Base-by-base conservation (phyloP, 441 rosid genomes). In the Populus hybrid region DNA sequence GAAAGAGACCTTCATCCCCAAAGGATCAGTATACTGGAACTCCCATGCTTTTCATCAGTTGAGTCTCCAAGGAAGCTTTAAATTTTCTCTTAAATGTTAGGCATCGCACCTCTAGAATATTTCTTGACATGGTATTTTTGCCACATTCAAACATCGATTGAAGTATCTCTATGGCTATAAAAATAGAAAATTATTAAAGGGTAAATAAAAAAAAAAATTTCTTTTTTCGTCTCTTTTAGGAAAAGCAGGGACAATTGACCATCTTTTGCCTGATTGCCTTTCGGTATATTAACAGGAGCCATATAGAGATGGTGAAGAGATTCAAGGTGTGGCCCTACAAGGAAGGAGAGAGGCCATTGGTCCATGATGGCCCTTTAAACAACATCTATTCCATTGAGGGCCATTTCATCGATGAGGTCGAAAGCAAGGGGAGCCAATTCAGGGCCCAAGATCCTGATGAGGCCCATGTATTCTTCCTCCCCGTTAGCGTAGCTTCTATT, bases 321-420 rank as follows among this genome's bases (percentile, higher is more conserved):
- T 87, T 91, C 79, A 91, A 89, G 73, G 89, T 93, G 14, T 93
- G 87, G 78, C 89, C 87, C 26, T 95, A 91, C 79, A 77, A 50
- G 35, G 96, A 92, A 85, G 97, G 98, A 11, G 96, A 91, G 59
- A 72, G 61, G n/a, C 98, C 97, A 6, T 67, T 94, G 11, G 84
- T 86, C 23, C 98, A 94, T 36, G 76, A 78, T 32, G 97, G 98
- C 61, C 97, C 97, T 18, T 82, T 89, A 80, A 88, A 89, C 67
- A 73, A 88, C 26, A 82, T 91, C 0, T 93, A 93, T 78, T 78
- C 92, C 3, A 85, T 89, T 5, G 97, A 90, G 86, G 97, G 97
- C 5, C 85, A 93, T 69, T 91, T 93, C 83, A 91, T 94, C 21
- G 69, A 69, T 46, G 94, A 90, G 80, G 83, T 93, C 69, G 97